A percentile compares a stretch with the other conserved stretches of the same genome.
Evolutionary conservation across 495 filamentous ascomycete species (phyloP).

Genomic region (Podospora comata): DNA sequence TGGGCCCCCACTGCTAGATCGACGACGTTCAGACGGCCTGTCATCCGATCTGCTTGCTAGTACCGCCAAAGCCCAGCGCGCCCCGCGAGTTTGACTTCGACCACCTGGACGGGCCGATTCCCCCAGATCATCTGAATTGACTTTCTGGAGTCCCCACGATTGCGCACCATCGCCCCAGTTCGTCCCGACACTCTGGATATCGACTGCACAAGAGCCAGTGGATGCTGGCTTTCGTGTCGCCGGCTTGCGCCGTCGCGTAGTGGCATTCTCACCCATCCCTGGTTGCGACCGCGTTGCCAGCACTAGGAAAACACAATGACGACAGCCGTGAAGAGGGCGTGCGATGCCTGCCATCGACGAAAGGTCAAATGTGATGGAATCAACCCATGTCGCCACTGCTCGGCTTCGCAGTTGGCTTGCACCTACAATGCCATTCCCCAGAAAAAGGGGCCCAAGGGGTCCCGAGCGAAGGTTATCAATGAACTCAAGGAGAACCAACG

Average conservation of each 20-base stretch:
- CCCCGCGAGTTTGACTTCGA: slow-evolving; percentile 18
- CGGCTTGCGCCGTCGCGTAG: slow-evolving; percentile 25
- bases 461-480: slow-evolving; percentile 75
- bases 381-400: slow-evolving; percentile 70
- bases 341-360: slow-evolving; percentile 78
- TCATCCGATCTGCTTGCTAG: not conserved
- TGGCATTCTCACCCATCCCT: slow-evolving; percentile 16
- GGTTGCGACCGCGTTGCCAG: slow-evolving; percentile 20
- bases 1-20: not conserved
- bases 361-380: slow-evolving; percentile 77
- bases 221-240: slow-evolving; percentile 23
- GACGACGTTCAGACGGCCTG: not conserved
- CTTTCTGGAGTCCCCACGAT: slow-evolving; percentile 36
- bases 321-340: slow-evolving; percentile 63
- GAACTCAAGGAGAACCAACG: slow-evolving; percentile 66
- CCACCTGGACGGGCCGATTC: slow-evolving; percentile 32
- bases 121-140: slow-evolving; percentile 32
- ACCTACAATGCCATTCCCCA: slow-evolving; percentile 81
- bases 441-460: slow-evolving; percentile 84
- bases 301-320: slow-evolving; percentile 50
- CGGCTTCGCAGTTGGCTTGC: slow-evolving; percentile 63
- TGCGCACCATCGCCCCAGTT: slow-evolving; percentile 22
- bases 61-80: not conserved
- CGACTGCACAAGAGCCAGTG: slow-evolving; percentile 24
- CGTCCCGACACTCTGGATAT: slow-evolving; percentile 21